Conservation (phyloP, 2,329 filamentous ascomycete species). For the Scedosporium dehoogii region DNA sequence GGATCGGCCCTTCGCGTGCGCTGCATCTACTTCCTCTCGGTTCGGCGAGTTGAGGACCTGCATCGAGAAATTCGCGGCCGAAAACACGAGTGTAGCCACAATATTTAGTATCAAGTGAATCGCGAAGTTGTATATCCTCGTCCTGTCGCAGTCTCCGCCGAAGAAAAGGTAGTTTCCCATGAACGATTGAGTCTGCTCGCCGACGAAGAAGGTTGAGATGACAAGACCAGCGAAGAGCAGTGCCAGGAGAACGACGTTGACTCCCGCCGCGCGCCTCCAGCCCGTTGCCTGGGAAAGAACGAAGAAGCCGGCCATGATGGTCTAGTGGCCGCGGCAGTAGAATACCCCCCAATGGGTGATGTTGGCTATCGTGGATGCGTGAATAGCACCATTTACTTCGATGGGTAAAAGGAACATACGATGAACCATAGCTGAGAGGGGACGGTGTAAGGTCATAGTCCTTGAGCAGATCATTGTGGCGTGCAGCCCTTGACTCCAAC, state of each 20-base stretch:
- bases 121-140: constrained; percentile 11
- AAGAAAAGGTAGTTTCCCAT: constrained; percentile 14
- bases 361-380: neutral
- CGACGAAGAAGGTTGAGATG: constrained; percentile 2
- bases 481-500: neutral
- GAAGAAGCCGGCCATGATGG: neutral
- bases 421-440: neutral
- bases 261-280: neutral
- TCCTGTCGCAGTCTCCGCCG: constrained; percentile 10
- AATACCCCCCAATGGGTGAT: neutral
- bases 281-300: neutral
- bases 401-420: neutral
- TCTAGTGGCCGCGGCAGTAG: neutral
- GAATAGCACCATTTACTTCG: neutral
- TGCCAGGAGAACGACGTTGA: constrained; percentile 1
- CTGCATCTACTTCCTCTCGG: constrained; percentile 34
- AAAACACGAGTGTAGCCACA: constrained; percentile 31
- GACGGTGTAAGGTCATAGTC: neutral
- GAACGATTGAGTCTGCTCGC: constrained; percentile 10
- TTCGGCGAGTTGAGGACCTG: constrained; percentile 40
- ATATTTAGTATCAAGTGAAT: constrained; percentile 38
- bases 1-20: constrained; percentile 23
- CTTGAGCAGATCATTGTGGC: neutral
- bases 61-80: constrained; percentile 40
- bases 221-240: neutral